Conservation (phyloP, 1,284 basidiomycete genomes). For the Volvariella volvacea region DNA sequence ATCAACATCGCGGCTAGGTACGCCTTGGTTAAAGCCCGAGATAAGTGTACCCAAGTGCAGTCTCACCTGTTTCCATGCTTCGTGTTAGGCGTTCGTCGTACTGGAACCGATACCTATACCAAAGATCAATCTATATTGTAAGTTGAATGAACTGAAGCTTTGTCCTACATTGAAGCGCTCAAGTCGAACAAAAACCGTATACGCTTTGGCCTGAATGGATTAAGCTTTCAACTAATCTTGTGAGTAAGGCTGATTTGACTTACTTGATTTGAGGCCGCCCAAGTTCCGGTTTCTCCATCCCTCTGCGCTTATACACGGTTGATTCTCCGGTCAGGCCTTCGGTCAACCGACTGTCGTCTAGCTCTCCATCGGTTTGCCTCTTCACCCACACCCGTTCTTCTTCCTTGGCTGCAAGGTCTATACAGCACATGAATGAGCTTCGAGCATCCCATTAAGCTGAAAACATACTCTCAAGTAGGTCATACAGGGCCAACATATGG, state of each 20-base stretch:
- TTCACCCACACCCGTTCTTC: constrained; percentile 66
- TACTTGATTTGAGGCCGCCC: constrained; percentile 64
- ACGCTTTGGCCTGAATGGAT: constrained; percentile 45
- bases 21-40: not conserved
- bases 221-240: not conserved
- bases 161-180: constrained; percentile 63
- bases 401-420: constrained; percentile 59
- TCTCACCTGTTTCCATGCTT: constrained; percentile 56
- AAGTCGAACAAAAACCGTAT: constrained; percentile 66
- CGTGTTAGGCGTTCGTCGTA: constrained; percentile 58
- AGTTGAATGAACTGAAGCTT: too few relatives aligned
- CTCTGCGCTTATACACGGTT: constrained; percentile 61
- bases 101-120: constrained; percentile 67
- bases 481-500: constrained; percentile 50
- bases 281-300: constrained; percentile 61
- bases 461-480: constrained; percentile 51
- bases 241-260: constrained; percentile 40
- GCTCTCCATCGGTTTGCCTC: constrained; percentile 61
- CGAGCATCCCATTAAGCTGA: not conserved
- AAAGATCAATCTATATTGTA: too few relatives aligned
- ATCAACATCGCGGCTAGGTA: constrained; percentile 57
- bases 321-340: constrained; percentile 63
- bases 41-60: not conserved
- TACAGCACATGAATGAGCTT: not conserved
- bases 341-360: constrained; percentile 58